Evolutionary conservation across 108 stramenopile genomes (phyloP), one percentile per base, ranked within the genome.

Genomic region (Ochromonas danica): DNA sequence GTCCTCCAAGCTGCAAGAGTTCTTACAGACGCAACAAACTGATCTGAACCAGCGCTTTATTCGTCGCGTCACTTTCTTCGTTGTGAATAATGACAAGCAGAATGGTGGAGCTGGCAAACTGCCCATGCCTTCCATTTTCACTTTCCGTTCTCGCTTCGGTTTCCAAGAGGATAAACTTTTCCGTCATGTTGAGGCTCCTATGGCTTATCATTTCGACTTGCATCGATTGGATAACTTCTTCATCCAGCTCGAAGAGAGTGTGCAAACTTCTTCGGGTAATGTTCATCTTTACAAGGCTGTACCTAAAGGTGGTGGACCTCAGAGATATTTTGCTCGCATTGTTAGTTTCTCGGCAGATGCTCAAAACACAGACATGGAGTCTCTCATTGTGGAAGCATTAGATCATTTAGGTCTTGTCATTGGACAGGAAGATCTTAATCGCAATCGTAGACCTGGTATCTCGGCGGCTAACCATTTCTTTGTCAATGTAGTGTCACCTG

Each of bases 251-350:
- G 85, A 94, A 0, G 92, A 91, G 62, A 84, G 90, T 22, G 85
- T 78, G n/a, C 88, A 92, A 40, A 92, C 92, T 42, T 79, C 78
- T 35, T 88, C 92, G 0, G 93, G 93, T 31, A 92, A 95, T 71
- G 90, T 97, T 33, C 96, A 97, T 80, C 79, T 97, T 30, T 99
- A 99, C 87, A 89, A 92, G 78, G 95, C 93, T 61, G 88, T 87
- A 36, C 94, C 96, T 33, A 89, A 89, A 77, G 93, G 93, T 61
- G 90, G 90, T 70, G 91, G 91, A 0, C 75, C 79, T 27, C 86
- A 92, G 1, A 79, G 93, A 57, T 80, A 91, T 35, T 95, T 94
- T 81, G 94, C 86, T 28, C 87, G 95, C 45, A 92, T 91, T 2
- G 78, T 97, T 51, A 91, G 91, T 25, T 84, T 82, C 82, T 81